A percentile compares a stretch with the other conserved stretches of the same genome.
phyloP scores from a whole-genome alignment of 2,329 filamentous ascomycete species.

The Bipolaris oryzae region DNA sequence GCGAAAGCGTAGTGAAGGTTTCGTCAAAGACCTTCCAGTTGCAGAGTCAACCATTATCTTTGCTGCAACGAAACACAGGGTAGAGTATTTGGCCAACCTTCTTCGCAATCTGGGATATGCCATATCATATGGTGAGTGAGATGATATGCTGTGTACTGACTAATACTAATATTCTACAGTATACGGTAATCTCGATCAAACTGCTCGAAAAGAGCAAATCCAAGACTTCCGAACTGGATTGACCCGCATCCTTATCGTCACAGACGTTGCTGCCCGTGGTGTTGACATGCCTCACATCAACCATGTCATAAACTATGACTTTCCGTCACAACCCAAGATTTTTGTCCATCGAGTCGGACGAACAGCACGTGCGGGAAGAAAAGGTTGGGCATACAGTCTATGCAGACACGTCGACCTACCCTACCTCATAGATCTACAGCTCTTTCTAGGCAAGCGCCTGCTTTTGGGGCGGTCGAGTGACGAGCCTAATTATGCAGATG shows the following conservation, averaged over 20 bases:
- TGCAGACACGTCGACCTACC: slow-evolving; percentile 86
- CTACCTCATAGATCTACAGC: slow-evolving; percentile 89
- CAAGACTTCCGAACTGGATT: slow-evolving; percentile 84
- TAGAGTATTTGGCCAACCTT: slow-evolving; percentile 87
- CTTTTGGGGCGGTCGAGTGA: slow-evolving; percentile 71
- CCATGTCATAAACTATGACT: slow-evolving; percentile 99
- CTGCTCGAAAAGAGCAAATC: slow-evolving; percentile 88
- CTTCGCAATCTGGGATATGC: slow-evolving; percentile 82
- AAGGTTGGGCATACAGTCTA: slow-evolving; percentile 94
- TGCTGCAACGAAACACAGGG: slow-evolving; percentile 93
- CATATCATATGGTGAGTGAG: slow-evolving; percentile 69
- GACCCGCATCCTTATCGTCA: slow-evolving; percentile 91
- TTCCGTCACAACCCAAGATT: slow-evolving; percentile 93
- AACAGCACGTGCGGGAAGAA: slow-evolving; percentile 89
- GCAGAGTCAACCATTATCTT: slow-evolving; percentile 95
- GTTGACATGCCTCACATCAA: slow-evolving; percentile 96
- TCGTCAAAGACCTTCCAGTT: slow-evolving; percentile 73
- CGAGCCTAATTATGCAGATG: slow-evolving; percentile 74
- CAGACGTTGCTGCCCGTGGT: slow-evolving; percentile 94
- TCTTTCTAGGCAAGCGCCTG: slow-evolving; percentile 87
- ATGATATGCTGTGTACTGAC: neutral
- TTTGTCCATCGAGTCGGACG: slow-evolving; percentile 96
- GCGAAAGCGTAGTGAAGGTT: slow-evolving; percentile 67
- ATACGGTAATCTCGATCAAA: slow-evolving; percentile 94
- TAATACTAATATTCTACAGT: slow-evolving; percentile 52